A percentile compares a stretch with the other conserved stretches of the same genome.
These are phyloP conservation scores for Ligustrum vulgare DNA, from an alignment of 257 asterid genomes.

Conservation along the genomic window DNA sequence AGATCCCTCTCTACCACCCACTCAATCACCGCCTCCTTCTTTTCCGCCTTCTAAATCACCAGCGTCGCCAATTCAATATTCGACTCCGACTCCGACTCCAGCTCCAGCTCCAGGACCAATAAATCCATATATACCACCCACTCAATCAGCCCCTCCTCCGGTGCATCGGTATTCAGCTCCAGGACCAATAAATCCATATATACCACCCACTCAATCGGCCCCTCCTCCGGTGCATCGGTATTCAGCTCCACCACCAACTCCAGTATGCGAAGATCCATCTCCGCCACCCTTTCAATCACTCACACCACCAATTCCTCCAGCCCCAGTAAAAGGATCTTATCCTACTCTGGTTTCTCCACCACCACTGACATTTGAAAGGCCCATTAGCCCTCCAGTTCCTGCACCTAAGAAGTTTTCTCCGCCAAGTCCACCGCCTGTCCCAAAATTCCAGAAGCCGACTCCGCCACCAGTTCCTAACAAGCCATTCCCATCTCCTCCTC, in stretches of 20 bases:
- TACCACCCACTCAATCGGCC: constrained; percentile 12
- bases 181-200: constrained; percentile 20
- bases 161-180: constrained; percentile 11
- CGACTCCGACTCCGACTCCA: constrained; percentile 10
- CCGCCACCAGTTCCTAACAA: too few species aligned
- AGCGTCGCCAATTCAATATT: neutral
- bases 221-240: constrained; percentile 19
- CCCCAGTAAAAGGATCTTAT: constrained; percentile 9
- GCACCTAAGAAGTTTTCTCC: neutral
- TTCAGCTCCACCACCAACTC: constrained; percentile 21
- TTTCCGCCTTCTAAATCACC: neutral
- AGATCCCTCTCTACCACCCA: neutral
- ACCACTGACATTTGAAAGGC: neutral
- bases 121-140: constrained; percentile 17
- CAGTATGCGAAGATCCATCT: constrained; percentile 19
- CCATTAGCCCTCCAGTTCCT: constrained; percentile 15
- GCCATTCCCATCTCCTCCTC: constrained; percentile 12
- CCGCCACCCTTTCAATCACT: constrained; percentile 12
- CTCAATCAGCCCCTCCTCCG: constrained; percentile 18
- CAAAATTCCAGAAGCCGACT: too few species aligned
- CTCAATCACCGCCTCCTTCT: neutral
- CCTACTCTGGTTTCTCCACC: neutral
- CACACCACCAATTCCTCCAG: constrained; percentile 19
- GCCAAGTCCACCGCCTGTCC: constrained; percentile 24
- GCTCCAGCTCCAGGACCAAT: constrained; percentile 4